phyloP scores from a whole-genome alignment of 1,284 basidiomycete genomes.

The Somion occarium region DNA sequence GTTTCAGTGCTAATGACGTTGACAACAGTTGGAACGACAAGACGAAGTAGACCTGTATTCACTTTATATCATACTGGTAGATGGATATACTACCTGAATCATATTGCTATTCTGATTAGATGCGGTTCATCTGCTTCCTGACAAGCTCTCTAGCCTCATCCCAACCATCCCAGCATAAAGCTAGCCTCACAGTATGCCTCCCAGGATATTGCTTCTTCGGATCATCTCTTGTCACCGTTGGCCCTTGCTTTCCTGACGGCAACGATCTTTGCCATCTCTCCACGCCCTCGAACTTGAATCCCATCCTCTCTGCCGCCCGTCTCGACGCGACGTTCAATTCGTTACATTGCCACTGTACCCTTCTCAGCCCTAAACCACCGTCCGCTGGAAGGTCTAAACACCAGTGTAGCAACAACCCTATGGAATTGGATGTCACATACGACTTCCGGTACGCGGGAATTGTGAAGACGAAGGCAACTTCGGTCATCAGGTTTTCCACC shows the following conservation, averaged over 20 bases:
- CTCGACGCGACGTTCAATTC: slow-evolving; percentile 47
- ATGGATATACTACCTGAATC: not conserved
- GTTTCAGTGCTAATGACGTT: not conserved
- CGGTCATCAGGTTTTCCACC: slow-evolving; percentile 36
- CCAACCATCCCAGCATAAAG: slow-evolving; percentile 67
- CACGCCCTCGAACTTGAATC: slow-evolving; percentile 54
- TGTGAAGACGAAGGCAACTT: slow-evolving; percentile 49
- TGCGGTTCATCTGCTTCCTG: not conserved
- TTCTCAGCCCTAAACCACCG: slow-evolving; percentile 52
- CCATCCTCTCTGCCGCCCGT: slow-evolving; percentile 51
- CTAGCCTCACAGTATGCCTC: slow-evolving; percentile 43
- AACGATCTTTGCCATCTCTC: slow-evolving; percentile 49
- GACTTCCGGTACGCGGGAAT: slow-evolving; percentile 61
- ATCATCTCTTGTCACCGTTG: slow-evolving; percentile 30
- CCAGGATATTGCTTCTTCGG: slow-evolving; percentile 32
- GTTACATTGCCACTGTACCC: slow-evolving; percentile 63
- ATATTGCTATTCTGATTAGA: not conserved
- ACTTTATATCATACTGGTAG: too few relatives aligned
- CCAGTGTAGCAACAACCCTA: slow-evolving; percentile 55
- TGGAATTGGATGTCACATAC: slow-evolving; percentile 59
- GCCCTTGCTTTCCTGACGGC: slow-evolving; percentile 17
- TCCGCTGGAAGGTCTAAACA: slow-evolving; percentile 43
- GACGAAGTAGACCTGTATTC: not conserved
- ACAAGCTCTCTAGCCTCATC: slow-evolving; percentile 23
- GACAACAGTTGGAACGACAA: slow-evolving; percentile 32